Evolutionary conservation across 345 rosid genomes (phyloP), one percentile per base, ranked within the genome.

Genomic region (Turritis glabra): DNA sequence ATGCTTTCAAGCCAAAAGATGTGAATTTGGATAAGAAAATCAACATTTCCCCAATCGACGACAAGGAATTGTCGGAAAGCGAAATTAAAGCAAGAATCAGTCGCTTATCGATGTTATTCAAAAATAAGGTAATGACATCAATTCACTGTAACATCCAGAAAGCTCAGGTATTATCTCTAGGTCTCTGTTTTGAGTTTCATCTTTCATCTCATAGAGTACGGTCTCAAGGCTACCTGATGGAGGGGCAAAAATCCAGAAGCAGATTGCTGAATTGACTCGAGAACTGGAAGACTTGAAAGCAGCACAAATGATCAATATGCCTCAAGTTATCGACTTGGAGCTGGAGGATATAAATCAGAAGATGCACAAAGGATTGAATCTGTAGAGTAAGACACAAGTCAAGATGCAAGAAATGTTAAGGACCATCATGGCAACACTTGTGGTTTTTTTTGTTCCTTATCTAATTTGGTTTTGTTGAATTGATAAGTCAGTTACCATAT

Each of bases 1-100:
- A 74, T 74, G 99, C 99, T 38, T 89, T 92, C 84, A 92, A 90
- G 21, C 97, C 97, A 1, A 89, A 90, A 85, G 97, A 92, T 78
- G 73, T 90, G 47, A 82, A 77, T n/a, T 57, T 74, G 48, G 79
- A 48, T 71, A 79, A 72, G 84, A 90, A 70, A 78, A 57, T 71
- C 63, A 79, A 70, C 50, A 77, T 83, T 67, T 86, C 93, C 19
- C 89, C 97, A 0, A 74, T 64, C 7, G 74, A 75, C 23, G 32
- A n/a, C 15, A 78, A 75, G 35, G 88, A 89, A 74, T 57, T 80
- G 84, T 80, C 89, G 8, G 96, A 92, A 80, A 84, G 88, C 51
- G 87, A 85, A 27, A 89, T 95, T 33, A 85, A 85, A 80, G 88
- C 82, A 75, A 84, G 82, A 63, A 89, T 95, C 77, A 82, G 72